phyloP scores from a whole-genome alignment of 2,329 filamentous ascomycete species.

The Colletotrichum lupini region DNA sequence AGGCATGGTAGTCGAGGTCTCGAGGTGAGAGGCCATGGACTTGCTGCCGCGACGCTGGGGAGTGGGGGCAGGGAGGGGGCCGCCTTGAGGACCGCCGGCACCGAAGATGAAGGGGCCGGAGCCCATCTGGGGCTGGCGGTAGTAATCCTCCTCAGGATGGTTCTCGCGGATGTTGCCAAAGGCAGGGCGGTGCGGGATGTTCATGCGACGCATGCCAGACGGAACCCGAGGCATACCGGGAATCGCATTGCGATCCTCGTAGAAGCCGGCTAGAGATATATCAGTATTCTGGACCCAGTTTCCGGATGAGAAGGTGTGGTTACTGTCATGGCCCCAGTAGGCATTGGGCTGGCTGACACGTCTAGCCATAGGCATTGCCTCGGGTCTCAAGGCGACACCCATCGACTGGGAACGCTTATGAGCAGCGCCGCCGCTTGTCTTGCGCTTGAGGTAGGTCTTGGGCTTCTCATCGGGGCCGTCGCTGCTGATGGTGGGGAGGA shows the following conservation, averaged over 20 bases:
- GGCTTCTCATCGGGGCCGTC: conserved; percentile 42
- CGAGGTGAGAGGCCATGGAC: conserved; percentile 38
- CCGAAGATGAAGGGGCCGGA: conserved; percentile 34
- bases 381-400: conserved; percentile 40
- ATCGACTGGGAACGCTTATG: conserved; percentile 51
- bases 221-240: conserved; percentile 34
- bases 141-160: conserved; percentile 43
- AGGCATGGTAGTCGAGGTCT: conserved; percentile 32
- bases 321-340: conserved; percentile 35
- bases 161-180: conserved; percentile 49
- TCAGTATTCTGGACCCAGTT: conserved; percentile 44
- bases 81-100: conserved; percentile 29
- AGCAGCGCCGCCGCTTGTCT: conserved; percentile 35
- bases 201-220: conserved; percentile 38
- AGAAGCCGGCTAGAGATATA: conserved; percentile 32
- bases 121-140: conserved; percentile 35
- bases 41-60: conserved; percentile 39
- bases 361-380: conserved; percentile 40
- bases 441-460: conserved; percentile 42
- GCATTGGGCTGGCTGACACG: conserved; percentile 42
- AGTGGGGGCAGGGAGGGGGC: conserved; percentile 38
- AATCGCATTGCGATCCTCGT: conserved; percentile 39
- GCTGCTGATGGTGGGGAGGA: conserved; percentile 65
- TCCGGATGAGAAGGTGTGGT: conserved; percentile 38
- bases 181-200: conserved; percentile 36